These are phyloP conservation scores for Umbellularia californica DNA, from an alignment of 164 flowering plant species.

Conservation along the genomic window DNA sequence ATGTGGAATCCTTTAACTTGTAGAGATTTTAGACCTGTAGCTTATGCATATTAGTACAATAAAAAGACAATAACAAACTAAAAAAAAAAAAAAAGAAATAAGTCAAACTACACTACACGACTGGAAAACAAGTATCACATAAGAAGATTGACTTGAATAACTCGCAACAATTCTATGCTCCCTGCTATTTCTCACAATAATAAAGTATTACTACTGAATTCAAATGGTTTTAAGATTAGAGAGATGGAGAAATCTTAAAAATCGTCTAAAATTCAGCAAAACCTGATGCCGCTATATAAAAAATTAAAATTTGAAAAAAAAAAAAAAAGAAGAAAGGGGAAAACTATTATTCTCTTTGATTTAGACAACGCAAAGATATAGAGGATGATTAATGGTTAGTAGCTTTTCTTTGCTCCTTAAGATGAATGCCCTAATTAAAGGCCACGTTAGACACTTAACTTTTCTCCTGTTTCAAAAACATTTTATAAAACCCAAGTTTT, in stretches of 20 bases:
- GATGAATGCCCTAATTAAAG: too few species aligned
- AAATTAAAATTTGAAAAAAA: background rate
- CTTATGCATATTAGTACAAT: background rate
- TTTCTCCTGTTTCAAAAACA: too few species aligned
- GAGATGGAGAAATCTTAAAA: conserved; percentile 14
- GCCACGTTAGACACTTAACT: too few species aligned
- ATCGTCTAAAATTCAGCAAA: conserved; percentile 64
- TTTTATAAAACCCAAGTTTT: too few species aligned
- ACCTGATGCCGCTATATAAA: conserved; percentile 62
- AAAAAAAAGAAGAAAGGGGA: background rate
- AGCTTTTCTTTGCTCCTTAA: too few species aligned
- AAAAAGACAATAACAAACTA: background rate
- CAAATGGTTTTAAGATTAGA: background rate
- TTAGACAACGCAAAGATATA: background rate
- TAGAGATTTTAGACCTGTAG: conserved; percentile 49
- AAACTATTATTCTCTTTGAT: background rate
- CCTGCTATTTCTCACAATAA: too few species aligned
- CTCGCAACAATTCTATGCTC: background rate
- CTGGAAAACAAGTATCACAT: background rate
- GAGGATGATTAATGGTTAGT: background rate
- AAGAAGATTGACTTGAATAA: too few species aligned
- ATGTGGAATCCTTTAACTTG: conserved; percentile 33
- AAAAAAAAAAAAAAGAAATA: background rate
- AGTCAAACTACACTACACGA: background rate
- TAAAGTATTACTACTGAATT: background rate